A percentile compares a stretch with the other conserved stretches of the same genome.
phyloP scores from a whole-genome alignment of 2,329 filamentous ascomycete species.

The Aureobasidium sp. region DNA sequence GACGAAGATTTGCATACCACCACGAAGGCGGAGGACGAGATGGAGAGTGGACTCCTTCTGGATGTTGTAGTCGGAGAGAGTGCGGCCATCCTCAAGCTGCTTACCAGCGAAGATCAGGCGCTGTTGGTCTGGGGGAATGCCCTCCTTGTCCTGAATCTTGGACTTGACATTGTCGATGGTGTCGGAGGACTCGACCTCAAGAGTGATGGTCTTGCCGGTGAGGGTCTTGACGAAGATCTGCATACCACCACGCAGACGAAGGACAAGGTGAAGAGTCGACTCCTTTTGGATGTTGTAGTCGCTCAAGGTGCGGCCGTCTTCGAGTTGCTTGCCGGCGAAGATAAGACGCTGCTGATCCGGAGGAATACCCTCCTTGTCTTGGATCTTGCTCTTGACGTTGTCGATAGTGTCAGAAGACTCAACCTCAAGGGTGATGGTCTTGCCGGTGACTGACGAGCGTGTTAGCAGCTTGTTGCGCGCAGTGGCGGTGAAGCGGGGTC shows the following conservation, averaged over 20 bases:
- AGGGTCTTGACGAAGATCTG: slow-evolving; percentile 45
- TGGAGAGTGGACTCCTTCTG: slow-evolving; percentile 86
- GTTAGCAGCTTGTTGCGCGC: slow-evolving; percentile 26
- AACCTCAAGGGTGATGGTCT: slow-evolving; percentile 60
- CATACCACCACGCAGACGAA: slow-evolving; percentile 59
- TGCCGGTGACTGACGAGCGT: slow-evolving; percentile 47
- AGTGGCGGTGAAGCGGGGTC: slow-evolving; percentile 21
- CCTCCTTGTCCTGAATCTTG: slow-evolving; percentile 76
- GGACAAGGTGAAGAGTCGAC: slow-evolving; percentile 56
- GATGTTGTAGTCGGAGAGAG: slow-evolving; percentile 91
- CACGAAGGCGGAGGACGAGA: slow-evolving; percentile 90
- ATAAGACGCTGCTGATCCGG: slow-evolving; percentile 94
- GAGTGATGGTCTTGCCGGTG: slow-evolving; percentile 83
- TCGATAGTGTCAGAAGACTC: slow-evolving; percentile 80
- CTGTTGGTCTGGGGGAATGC: slow-evolving; percentile 90
- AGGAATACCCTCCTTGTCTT: slow-evolving; percentile 95
- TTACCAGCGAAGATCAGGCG: slow-evolving; percentile 90
- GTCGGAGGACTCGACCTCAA: slow-evolving; percentile 81
- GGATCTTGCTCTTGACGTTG: slow-evolving; percentile 95
- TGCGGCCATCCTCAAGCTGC: slow-evolving; percentile 87
- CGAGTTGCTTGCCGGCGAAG: slow-evolving; percentile 92
- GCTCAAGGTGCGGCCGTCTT: slow-evolving; percentile 81
- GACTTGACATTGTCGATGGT: slow-evolving; percentile 92
- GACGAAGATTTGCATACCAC: slow-evolving; percentile 76
- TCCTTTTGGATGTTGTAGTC: slow-evolving; percentile 90